Evolutionary conservation across 2,329 filamentous ascomycete genomes (phyloP).

Genomic region (Phyllosticta paracitricarpa): DNA sequence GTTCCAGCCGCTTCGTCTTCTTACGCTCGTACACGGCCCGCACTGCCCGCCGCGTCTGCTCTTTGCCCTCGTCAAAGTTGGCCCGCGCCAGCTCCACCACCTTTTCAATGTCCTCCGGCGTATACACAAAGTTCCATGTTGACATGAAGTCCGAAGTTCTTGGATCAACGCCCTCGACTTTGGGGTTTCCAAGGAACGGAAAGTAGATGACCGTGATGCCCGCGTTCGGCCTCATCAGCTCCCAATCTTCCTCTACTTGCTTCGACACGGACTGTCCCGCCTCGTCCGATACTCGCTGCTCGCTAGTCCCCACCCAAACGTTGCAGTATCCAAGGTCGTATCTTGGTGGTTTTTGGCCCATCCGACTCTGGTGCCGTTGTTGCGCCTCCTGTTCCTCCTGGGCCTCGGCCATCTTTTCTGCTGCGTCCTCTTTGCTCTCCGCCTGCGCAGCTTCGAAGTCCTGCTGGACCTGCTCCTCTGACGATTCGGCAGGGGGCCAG

Average conservation of each 20-base stretch:
- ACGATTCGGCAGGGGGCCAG: conserved; percentile 62
- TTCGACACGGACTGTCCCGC: conserved; percentile 45
- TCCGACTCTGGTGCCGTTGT: neutral
- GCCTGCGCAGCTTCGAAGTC: conserved; percentile 61
- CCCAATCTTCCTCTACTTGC: conserved; percentile 50
- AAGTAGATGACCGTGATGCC: conserved; percentile 87
- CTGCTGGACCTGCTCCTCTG: conserved; percentile 49
- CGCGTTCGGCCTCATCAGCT: conserved; percentile 64
- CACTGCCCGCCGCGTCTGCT: conserved; percentile 68
- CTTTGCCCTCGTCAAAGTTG: conserved; percentile 76
- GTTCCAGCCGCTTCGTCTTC: conserved; percentile 54
- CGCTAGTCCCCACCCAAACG: conserved; percentile 81
- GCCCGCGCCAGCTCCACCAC: conserved; percentile 73
- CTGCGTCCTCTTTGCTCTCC: conserved; percentile 48
- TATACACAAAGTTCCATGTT: conserved; percentile 98
- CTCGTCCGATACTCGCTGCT: conserved; percentile 54
- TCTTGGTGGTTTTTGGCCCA: neutral
- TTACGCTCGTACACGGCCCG: conserved; percentile 89
- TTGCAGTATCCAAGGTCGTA: conserved; percentile 77
- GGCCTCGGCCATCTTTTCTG: conserved; percentile 54
- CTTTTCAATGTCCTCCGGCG: conserved; percentile 75
- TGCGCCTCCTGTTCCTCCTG: conserved; percentile 25
- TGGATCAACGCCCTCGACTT: conserved; percentile 73
- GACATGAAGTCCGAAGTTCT: conserved; percentile 75
- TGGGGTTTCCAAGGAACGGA: conserved; percentile 74